Evolutionary conservation across 2,329 filamentous ascomycete species (phyloP), one percentile per base, ranked within the genome.

Genomic region (Sporothrix sp.): DNA sequence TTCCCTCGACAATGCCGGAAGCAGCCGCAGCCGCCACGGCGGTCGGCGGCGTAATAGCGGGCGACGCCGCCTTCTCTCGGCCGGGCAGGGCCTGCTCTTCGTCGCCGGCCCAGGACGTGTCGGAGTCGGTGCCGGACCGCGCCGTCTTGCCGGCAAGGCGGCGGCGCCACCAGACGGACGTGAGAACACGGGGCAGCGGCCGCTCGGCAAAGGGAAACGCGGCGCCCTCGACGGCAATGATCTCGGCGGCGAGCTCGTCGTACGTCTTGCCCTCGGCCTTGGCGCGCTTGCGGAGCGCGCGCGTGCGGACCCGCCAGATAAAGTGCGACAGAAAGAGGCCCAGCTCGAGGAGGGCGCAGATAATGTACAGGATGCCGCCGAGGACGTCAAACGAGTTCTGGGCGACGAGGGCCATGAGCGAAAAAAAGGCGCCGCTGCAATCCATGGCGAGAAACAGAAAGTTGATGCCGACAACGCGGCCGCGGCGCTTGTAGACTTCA

Each of bases 381-480:
- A 83, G 64, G 4, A 78, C 64, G 58, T 84, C 81, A 57, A 84
- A 82, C 2, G 70, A 74, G 21, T 75, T 70, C 58, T 84, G 79
- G 1, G 74, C 77, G 39, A 75, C 79, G 9, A 82, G 63, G 1
- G 79, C 77, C 69, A 83, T 73, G 20, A 83, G 68, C 0, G 78
- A 82, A 61, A 84, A 82, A 51, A 83, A 71, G 0, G 79, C 80
- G 2, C 81, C 81, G 1, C 71, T 57, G 51, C 73, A 81, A 58
- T 84, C 81, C 57, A 82, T 76, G 0, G 66, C 64, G 3, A 84
- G 62, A 56, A 84, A 84, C 13, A 78, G 60, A 58, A 63, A 69
- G 71, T 79, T 79, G 50, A 83, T 74, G 0, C 80, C 81, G 27
- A 82, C 69, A 2, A 83, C 79, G 21, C 78, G 69, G 0, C 81